Percentiles rank a stretch among this genome's conserved stretches.
These are phyloP conservation scores for Albifimbria verrucaria DNA, from an alignment of 2,329 filamentous ascomycete species.

Conservation along the genomic window DNA sequence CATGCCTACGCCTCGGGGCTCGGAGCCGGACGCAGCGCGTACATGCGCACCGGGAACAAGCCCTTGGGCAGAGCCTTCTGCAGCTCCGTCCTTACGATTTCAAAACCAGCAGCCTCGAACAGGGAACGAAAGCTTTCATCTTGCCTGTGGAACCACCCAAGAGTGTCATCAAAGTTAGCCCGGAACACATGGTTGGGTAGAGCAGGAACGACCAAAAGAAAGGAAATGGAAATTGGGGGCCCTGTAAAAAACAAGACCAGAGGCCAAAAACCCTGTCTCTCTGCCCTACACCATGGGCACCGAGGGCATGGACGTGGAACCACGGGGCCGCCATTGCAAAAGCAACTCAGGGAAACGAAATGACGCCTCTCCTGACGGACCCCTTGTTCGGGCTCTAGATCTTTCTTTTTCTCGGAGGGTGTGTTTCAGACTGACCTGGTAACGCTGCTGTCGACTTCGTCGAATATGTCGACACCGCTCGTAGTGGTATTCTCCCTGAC, in stretches of 20 bases:
- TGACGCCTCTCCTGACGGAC: neutral
- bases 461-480: slow-evolving; percentile 63
- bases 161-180: slow-evolving; percentile 6
- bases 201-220: neutral
- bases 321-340: neutral
- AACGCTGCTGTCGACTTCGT: slow-evolving; percentile 72
- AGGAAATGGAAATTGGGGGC: neutral
- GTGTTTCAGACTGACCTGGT: slow-evolving; percentile 50
- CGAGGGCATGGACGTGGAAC: neutral
- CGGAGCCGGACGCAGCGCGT: slow-evolving; percentile 51
- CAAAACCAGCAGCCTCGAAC: slow-evolving; percentile 67
- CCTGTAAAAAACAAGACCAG: neutral
- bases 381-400: too few relatives aligned
- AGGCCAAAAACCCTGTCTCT: neutral
- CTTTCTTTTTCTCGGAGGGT: too few relatives aligned
- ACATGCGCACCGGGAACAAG: slow-evolving; percentile 73
- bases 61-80: slow-evolving; percentile 60
- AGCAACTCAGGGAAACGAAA: neutral
- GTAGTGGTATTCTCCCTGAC: slow-evolving; percentile 67
- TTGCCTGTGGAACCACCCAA: slow-evolving; percentile 15
- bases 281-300: neutral
- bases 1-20: neutral
- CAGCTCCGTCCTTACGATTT: slow-evolving; percentile 65
- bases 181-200: neutral
- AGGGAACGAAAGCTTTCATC: slow-evolving; percentile 68